Evolutionary conservation across 129 eudicot genomes (phyloP), one percentile per base, ranked within the genome.

Genomic region (Glebionis coronaria): DNA sequence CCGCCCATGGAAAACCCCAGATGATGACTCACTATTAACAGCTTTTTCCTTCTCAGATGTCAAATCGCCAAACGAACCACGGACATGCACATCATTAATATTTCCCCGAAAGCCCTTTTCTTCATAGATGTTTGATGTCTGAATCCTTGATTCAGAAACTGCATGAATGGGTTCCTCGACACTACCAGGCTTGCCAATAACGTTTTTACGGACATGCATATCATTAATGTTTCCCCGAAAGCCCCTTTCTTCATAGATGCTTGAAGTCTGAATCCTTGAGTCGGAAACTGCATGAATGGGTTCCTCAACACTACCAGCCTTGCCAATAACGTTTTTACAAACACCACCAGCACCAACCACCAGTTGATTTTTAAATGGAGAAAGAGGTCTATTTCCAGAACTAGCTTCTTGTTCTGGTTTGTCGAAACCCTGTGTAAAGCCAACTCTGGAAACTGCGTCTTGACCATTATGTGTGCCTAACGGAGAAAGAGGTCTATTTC

Each of bases 261-360:
- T 79, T 61, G 82, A 71, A 65, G 77, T 63, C 65, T 46, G 79
- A 28, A 73, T 64, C 66, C 58, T 60, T 61, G 40, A 69, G 57
- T 76, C 81, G 44, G 68, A 56, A 72, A 56, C 87, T 31, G 68
- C 61, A 55, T 71, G 40, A 31, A 8, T 31, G 40, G 40, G 40
- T 31, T 31, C 54, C 60, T 66, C 45, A 67, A 53, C 67, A 74
- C 64, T 53, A 16, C 9, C 52, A 45, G 12, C 16, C 44, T 47
- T 70, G 46, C 31, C 52, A 12, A 38, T 16, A n/a, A n/a, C 21
- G 8, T 15, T 53, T 53, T 53, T 18, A 15, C 6, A 9, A 18
- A 53, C 78, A 18, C 9, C 59, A 46, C 14, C 25, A 38, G 31
- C 76, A 45, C 35, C 49, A n/a, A 23, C 19, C 5, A 57, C 18